Conservation (phyloP, 306 rosid species). For the Abrus pulchellus region DNA sequence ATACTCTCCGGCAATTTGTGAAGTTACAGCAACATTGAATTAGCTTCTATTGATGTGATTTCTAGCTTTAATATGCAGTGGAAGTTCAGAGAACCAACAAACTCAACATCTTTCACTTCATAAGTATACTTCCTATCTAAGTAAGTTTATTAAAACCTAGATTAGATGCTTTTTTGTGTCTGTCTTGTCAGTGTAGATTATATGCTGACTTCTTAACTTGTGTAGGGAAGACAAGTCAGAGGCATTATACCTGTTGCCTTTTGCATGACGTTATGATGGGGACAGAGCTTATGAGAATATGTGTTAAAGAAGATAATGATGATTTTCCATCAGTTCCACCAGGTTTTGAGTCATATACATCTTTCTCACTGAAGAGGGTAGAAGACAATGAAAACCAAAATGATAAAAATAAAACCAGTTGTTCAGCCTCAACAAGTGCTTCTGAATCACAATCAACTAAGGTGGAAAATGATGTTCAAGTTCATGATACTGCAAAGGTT, state of each 20-base stretch:
- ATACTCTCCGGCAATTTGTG: constrained; percentile 40
- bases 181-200: constrained; percentile 11
- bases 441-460: constrained; percentile 65
- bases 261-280: constrained; percentile 70
- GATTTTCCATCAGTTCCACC: constrained; percentile 98
- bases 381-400: constrained; percentile 63
- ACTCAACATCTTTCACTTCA: constrained; percentile 27
- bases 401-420: constrained; percentile 54
- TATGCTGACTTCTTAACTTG: constrained; percentile 45
- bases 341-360: constrained; percentile 90
- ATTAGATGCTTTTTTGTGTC: constrained; percentile 16
- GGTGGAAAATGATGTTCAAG: constrained; percentile 58
- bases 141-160: constrained; percentile 47
- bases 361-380: constrained; percentile 67
- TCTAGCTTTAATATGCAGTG: constrained; percentile 33
- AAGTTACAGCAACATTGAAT: constrained; percentile 44
- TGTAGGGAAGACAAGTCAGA: constrained; percentile 46
- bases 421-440: constrained; percentile 59
- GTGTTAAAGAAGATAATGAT: constrained; percentile 88
- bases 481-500: constrained; percentile 62
- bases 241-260: constrained; percentile 33
- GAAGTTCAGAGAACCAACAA: constrained; percentile 35
- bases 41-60: constrained; percentile 49
- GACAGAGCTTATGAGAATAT: constrained; percentile 84
- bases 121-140: constrained; percentile 36